phyloP scores from a whole-genome alignment of 176 grass and related monocot genomes.

The Aegilops speltoides region DNA sequence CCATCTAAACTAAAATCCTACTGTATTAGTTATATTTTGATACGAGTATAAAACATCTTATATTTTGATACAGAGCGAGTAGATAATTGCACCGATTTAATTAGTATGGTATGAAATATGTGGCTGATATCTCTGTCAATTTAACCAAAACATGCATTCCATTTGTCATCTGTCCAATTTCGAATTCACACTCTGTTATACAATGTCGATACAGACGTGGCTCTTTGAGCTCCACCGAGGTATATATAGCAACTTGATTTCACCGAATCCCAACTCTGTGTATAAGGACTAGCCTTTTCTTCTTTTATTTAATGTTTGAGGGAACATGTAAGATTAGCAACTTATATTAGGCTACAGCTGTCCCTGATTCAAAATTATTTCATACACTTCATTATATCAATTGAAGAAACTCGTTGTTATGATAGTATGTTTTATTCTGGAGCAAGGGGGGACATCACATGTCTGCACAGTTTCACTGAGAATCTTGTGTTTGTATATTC shows the following conservation, averaged over 20 bases:
- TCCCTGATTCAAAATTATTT: conserved; percentile 1
- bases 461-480: conserved; percentile 1
- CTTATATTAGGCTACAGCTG: background rate
- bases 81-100: background rate
- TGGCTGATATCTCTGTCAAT: background rate
- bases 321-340: background rate
- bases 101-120: background rate
- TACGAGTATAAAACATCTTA: too few species aligned
- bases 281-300: background rate
- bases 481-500: background rate
- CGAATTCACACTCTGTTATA: background rate
- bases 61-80: background rate
- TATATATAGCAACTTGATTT: background rate
- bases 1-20: background rate
- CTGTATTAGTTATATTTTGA: too few species aligned
- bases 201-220: background rate
- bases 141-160: background rate
- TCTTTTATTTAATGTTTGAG: background rate
- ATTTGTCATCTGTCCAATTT: background rate
- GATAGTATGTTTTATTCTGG: background rate
- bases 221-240: background rate
- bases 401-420: background rate
- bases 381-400: background rate
- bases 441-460: background rate
- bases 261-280: background rate